Conservation (phyloP, 805 yeast genomes). For the Ogataea haglerorum region DNA sequence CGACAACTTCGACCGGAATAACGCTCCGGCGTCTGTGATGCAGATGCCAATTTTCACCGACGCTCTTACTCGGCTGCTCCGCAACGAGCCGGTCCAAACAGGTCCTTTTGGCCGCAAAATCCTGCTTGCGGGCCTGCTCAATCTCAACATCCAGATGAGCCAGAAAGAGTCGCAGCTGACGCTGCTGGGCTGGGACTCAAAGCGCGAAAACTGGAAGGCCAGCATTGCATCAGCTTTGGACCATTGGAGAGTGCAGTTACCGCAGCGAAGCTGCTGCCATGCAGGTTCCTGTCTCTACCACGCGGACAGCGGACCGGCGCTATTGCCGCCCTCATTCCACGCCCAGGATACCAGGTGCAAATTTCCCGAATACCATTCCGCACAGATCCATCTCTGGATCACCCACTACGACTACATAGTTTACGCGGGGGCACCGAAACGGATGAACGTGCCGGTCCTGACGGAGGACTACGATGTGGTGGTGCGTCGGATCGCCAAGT, state of each 20-base stretch:
- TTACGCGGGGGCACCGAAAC: constrained; percentile 72
- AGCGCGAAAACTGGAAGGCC: constrained; percentile 56
- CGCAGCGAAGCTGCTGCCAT: constrained; percentile 22
- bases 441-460: constrained; percentile 61
- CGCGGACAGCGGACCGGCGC: constrained; percentile 3
- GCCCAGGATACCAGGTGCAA: constrained; percentile 42
- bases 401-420: constrained; percentile 73
- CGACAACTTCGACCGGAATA: constrained; percentile 18
- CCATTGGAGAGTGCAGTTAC: constrained; percentile 49
- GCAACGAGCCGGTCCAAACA: constrained; percentile 39
- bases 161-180: constrained; percentile 52
- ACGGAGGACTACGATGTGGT: constrained; percentile 49
- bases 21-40: constrained; percentile 16
- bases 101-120: constrained; percentile 60
- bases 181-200: constrained; percentile 35
- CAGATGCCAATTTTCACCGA: constrained; percentile 29
- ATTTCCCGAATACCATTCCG: constrained; percentile 63
- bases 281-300: constrained; percentile 17
- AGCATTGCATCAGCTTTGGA: constrained; percentile 60
- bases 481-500: constrained; percentile 42
- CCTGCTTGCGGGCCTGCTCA: constrained; percentile 56
- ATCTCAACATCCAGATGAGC: constrained; percentile 56
- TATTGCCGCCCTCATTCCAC: constrained; percentile 10
- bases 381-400: constrained; percentile 60
- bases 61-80: constrained; percentile 37